Conservation (phyloP, 2,329 filamentous ascomycete species). For the Trichoderma semiorbis region DNA sequence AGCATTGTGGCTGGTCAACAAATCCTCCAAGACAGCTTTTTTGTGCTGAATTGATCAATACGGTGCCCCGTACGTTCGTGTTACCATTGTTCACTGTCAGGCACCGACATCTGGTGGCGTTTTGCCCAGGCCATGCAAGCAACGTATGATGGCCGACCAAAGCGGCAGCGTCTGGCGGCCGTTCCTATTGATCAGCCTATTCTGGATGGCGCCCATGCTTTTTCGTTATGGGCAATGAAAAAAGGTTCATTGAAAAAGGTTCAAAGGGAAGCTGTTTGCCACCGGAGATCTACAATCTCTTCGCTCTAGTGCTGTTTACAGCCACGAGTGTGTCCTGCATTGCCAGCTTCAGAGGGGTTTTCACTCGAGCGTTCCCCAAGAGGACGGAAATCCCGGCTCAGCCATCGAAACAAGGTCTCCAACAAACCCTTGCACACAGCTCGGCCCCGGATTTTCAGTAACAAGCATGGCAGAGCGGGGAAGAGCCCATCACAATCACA, state of each 20-base stretch:
- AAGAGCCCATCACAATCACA: neutral
- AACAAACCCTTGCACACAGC: neutral
- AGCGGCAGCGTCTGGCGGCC: neutral
- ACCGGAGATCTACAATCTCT: neutral
- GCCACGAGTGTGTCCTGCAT: neutral
- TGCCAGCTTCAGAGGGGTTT: neutral
- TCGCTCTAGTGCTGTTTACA: neutral
- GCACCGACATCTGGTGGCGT: neutral
- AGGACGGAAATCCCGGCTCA: neutral
- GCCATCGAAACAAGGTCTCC: neutral
- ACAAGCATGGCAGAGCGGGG: neutral
- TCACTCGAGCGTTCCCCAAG: neutral
- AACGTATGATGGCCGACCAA: conserved; percentile 4
- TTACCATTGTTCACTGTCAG: neutral
- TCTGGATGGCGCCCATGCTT: neutral
- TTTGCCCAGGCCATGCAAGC: neutral
- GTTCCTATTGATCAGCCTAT: neutral
- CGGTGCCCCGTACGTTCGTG: neutral
- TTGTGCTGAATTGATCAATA: neutral
- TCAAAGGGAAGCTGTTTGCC: neutral
- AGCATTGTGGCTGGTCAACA: neutral
- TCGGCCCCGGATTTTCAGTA: conserved; percentile 13
- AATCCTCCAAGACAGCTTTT: neutral
- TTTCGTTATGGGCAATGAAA: neutral
- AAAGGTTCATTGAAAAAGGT: neutral